Percentiles rank a stretch among this genome's conserved stretches.
phyloP scores from a whole-genome alignment of 352 stramenopile genomes.

The Peronospora tabacina region DNA sequence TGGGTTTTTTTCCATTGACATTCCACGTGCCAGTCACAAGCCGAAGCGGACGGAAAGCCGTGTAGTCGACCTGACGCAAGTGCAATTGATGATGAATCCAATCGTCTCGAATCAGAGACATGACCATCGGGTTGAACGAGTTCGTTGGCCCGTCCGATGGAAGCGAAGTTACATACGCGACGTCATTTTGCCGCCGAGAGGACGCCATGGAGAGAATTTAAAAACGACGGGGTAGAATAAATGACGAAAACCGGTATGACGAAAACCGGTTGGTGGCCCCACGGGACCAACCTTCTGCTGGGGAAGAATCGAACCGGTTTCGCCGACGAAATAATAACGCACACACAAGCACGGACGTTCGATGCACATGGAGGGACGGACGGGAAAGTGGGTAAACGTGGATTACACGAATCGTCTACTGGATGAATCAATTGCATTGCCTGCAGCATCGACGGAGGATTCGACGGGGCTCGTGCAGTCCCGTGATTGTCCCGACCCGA shows the following conservation, averaged over 20 bases:
- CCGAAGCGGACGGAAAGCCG: slow-evolving; percentile 44
- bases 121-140: slow-evolving; percentile 79
- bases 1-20: slow-evolving; percentile 98
- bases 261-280: too few species aligned
- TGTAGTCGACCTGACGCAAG: slow-evolving; percentile 56
- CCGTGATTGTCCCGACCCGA: too few species aligned
- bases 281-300: too few species aligned
- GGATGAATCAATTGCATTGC: slow-evolving; percentile 35
- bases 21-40: slow-evolving; percentile 95
- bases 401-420: slow-evolving; percentile 71
- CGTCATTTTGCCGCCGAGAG: background rate
- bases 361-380: too few species aligned
- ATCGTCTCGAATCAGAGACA: slow-evolving; percentile 82
- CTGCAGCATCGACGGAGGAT: background rate
- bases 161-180: too few species aligned
- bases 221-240: too few species aligned
- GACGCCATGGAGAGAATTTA: background rate
- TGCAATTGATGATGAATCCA: slow-evolving; percentile 81
- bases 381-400: slow-evolving; percentile 77
- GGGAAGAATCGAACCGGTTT: too few species aligned
- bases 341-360: too few species aligned
- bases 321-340: too few species aligned
- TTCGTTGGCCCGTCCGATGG: too few species aligned
- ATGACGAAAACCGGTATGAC: too few species aligned
- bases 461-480: slow-evolving; percentile 12